Base-by-base conservation (phyloP, 129 eudicot genomes). In the Oenanthe sinensis region DNA sequence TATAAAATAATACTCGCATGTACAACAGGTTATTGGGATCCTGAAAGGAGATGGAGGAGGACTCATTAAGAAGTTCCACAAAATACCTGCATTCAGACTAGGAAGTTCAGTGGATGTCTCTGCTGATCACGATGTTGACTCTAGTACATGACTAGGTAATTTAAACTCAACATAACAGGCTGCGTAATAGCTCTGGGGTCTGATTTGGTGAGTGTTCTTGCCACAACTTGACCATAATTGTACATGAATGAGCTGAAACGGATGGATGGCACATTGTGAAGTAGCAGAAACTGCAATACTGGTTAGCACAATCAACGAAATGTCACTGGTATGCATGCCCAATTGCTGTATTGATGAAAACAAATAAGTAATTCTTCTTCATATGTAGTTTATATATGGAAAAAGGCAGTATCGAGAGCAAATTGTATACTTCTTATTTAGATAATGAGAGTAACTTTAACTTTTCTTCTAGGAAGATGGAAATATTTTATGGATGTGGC, bases 21-120 rank as follows among this genome's bases (percentile, higher is more conserved):
- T 75, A 72, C 40, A 50, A 79, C 85, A 93, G 98, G 97, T 91
- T 58, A 78, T 81, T 78, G 75, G 78, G 78, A 91, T 93, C 88
- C 76, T 93, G 75, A 86, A 81, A 60, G 97, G 96, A 0, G 90
- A 84, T 14, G 88, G 79, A 69, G 81, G 75, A 47, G 62, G 78
- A 37, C 62, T 60, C 8, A 89, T 83, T 44, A 67, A 77, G 71
- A 87, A 87, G 75, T 85, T 87, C 73, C 83, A 79, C 46, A 87
- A 84, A 77, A 80, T 88, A 81, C 87, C 92, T 13, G 90, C 89
- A 2, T 87, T 93, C 14, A 89, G 65, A 78, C 85, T 88, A 74
- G 82, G 85, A 74, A 79, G 72, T 79, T 86, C 93, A 8, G 79
- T 85, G 73, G 91, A 86, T 76, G 45, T 87, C 22, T 78, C 50